Evolutionary conservation across 768 basidiomycete species (phyloP).

Genomic region (Mycena capillaripes): DNA sequence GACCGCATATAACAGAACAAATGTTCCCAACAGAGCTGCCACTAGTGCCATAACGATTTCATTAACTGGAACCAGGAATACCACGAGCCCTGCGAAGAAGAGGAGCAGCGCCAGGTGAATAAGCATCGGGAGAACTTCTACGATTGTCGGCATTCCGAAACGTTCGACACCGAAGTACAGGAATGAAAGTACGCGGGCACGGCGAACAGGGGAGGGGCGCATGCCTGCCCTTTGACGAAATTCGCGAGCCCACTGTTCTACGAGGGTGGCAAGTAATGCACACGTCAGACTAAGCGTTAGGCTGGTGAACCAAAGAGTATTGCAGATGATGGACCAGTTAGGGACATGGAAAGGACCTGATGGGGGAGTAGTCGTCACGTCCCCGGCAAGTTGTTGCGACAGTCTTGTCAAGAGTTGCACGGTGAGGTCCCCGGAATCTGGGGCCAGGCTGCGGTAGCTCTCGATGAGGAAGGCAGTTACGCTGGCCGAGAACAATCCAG

Average conservation of each 20-base stretch:
- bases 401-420: not conserved
- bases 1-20: not conserved
- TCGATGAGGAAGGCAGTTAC: not conserved
- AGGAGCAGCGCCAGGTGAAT: not conserved
- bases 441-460: not conserved
- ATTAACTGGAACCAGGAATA: not conserved
- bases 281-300: not conserved
- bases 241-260: not conserved
- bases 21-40: not conserved
- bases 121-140: not conserved
- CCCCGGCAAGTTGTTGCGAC: not conserved
- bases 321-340: not conserved
- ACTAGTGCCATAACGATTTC: not conserved
- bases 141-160: not conserved
- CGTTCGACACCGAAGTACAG: not conserved
- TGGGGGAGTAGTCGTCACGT: not conserved
- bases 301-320: not conserved
- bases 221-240: not conserved
- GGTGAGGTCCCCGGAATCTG: not conserved
- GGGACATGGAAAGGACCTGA: not conserved
- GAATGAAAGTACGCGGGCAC: not conserved
- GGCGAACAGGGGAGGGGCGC: not conserved
- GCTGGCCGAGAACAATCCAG: not conserved
- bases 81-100: not conserved
- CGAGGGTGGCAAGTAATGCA: constrained; percentile 4